These are phyloP conservation scores for slime mould (Dictyostelium discoideum) DNA, from an alignment of 78 protist genomes.

Conservation along the genomic window dicty_2.7 NC_007090.3:4395001-4395500, in stretches of 20 bases:
- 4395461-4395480: conserved; percentile 40
- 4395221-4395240: conserved; percentile 32
- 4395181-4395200: conserved; percentile 42
- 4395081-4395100: conserved; percentile 5
- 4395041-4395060: conserved; percentile 65
- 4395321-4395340: neutral
- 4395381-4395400: neutral
- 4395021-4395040: conserved; percentile 33
- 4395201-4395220: conserved; percentile 53
- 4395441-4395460: conserved; percentile 49
- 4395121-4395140: neutral
- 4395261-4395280: conserved; percentile 32
- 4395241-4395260: conserved; percentile 5
- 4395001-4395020: conserved; percentile 45
- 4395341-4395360: neutral
- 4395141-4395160: conserved; percentile 23
- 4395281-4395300: conserved; percentile 66
- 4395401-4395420: neutral
- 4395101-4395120: conserved; percentile 55
- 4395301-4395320: conserved; percentile 42
- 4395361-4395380: neutral
- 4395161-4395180: neutral
- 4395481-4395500: conserved; percentile 19
- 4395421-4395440: conserved; percentile 36
- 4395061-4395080: conserved; percentile 47